Percentiles rank a stretch among this genome's conserved stretches.
Evolutionary conservation across 345 rosid genomes (phyloP).

Genomic region (Kernera saxatilis): DNA sequence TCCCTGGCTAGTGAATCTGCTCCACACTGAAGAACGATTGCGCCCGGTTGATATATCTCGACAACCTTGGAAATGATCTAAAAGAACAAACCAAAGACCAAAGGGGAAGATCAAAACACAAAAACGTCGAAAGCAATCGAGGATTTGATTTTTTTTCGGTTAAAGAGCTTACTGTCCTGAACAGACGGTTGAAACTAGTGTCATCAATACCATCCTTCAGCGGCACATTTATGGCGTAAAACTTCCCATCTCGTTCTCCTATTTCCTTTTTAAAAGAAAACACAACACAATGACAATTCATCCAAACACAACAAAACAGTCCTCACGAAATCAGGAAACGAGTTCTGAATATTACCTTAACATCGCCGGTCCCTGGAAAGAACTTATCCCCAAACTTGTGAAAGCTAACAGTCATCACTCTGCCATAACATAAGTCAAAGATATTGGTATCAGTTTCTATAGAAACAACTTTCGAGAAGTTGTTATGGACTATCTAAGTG

Average conservation of each 20-base stretch:
- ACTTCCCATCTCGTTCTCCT: constrained; percentile 97
- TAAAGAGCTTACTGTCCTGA: constrained; percentile 66
- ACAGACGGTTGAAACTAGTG: constrained; percentile 84
- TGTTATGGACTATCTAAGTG: background rate
- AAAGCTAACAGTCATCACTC: constrained; percentile 99
- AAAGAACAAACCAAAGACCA: constrained; percentile 2
- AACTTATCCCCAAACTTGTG: constrained; percentile 93
- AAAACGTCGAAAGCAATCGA: background rate
- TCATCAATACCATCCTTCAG: constrained; percentile 98
- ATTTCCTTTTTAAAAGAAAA: constrained; percentile 54
- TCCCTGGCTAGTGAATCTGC: constrained; percentile 99
- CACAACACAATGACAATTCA: background rate
- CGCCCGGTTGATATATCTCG: constrained; percentile 86
- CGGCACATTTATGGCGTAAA: constrained; percentile 94
- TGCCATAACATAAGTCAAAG: constrained; percentile 31
- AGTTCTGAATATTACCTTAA: constrained; percentile 52
- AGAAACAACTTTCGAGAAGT: background rate
- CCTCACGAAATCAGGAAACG: background rate
- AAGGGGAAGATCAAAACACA: background rate
- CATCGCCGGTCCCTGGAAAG: constrained; percentile 99
- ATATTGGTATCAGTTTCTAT: background rate
- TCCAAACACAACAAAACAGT: background rate
- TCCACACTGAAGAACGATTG: constrained; percentile 95
- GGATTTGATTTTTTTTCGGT: background rate
- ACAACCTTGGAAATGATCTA: constrained; percentile 88